Conservation (phyloP, 305 asterid genomes). For the Fraxinus dipetala region DNA sequence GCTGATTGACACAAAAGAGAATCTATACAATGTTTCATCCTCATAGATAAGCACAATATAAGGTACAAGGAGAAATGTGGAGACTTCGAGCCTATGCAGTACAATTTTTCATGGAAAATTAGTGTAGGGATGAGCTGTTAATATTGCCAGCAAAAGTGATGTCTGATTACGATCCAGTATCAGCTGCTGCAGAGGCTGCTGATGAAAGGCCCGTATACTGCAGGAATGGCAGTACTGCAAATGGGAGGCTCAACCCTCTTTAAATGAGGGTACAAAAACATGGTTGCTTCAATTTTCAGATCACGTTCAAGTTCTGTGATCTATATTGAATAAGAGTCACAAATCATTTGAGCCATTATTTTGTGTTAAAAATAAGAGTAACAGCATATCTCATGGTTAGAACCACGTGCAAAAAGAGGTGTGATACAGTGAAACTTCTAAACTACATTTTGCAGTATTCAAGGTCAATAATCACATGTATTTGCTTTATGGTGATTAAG, state of each 20-base stretch:
- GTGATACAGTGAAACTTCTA: slow-evolving; percentile 3
- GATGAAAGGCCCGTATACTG: slow-evolving; percentile 61
- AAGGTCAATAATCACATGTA: background rate
- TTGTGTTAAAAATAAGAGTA: background rate
- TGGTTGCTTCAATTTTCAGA: slow-evolving; percentile 18
- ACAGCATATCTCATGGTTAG: background rate
- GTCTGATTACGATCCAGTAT: background rate
- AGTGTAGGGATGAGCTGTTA: background rate
- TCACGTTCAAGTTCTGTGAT: slow-evolving; percentile 20
- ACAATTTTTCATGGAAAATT: background rate
- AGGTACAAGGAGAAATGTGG: background rate
- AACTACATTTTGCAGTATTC: background rate
- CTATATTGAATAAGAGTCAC: slow-evolving; percentile 13
- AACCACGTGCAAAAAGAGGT: slow-evolving; percentile 5
- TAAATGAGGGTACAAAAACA: slow-evolving; percentile 28
- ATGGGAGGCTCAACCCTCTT: slow-evolving; percentile 51
- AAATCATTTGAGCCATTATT: background rate
- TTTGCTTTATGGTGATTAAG: background rate
- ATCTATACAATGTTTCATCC: background rate
- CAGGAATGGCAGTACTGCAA: slow-evolving; percentile 73
- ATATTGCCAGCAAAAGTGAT: background rate
- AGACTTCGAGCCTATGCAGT: background rate
- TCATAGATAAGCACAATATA: background rate
- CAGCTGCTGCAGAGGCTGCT: background rate
- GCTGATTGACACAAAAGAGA: background rate